phyloP scores from a whole-genome alignment of 2,329 filamentous ascomycete species.

The Epichloe sibirici region DNA sequence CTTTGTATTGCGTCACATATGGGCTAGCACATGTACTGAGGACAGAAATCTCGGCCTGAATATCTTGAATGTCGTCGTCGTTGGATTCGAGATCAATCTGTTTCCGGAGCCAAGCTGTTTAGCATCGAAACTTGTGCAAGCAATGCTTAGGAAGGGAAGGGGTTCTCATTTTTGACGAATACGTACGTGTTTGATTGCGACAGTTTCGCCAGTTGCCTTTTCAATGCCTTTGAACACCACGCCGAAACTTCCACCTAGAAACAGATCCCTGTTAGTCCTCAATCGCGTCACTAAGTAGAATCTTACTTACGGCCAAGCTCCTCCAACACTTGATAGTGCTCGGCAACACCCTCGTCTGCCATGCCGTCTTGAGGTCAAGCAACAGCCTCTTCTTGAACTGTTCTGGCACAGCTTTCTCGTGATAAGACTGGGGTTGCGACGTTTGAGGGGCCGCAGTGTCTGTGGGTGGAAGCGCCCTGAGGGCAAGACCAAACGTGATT shows the following conservation, averaged over 20 bases:
- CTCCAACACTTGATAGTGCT: constrained; percentile 88
- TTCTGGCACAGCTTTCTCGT: not conserved
- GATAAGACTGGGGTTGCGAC: not conserved
- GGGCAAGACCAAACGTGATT: not conserved
- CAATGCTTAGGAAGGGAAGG: not conserved
- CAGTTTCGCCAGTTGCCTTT: constrained; percentile 76
- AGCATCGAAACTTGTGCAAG: not conserved
- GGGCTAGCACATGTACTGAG: constrained; percentile 89
- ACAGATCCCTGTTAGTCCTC: not conserved
- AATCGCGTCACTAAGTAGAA: not conserved
- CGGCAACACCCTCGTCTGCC: constrained; percentile 58
- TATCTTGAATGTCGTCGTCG: constrained; percentile 96
- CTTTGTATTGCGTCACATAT: constrained; percentile 92
- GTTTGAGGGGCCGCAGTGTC: not conserved
- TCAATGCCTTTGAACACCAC: constrained; percentile 96
- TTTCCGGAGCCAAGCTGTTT: not conserved
- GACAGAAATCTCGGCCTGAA: constrained; percentile 92
- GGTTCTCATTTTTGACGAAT: not conserved
- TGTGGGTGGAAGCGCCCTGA: not conserved
- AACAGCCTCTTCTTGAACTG: constrained; percentile 4
- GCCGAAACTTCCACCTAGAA: constrained; percentile 80
- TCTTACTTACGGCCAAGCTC: constrained; percentile 75
- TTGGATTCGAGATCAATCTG: constrained; percentile 98
- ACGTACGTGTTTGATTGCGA: constrained; percentile 91
- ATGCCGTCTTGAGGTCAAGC: constrained; percentile 26